These are phyloP conservation scores for Patellifolia procumbens DNA, from an alignment of 179 eudicot genomes.

Conservation along the genomic window DNA sequence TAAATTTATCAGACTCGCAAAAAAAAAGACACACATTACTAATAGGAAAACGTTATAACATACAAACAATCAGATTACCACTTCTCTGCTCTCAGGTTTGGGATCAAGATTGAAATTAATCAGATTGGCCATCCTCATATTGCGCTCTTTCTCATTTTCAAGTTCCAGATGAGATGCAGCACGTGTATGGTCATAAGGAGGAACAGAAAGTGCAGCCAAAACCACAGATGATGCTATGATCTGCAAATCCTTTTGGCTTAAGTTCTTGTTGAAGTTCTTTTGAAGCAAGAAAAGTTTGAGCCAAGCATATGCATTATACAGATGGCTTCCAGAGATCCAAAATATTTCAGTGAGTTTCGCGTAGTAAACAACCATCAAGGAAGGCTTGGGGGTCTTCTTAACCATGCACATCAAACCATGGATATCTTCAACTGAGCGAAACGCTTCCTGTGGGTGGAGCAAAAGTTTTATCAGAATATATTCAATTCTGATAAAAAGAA, in stretches of 20 bases:
- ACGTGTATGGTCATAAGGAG: conserved; percentile 70
- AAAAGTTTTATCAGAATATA: neutral
- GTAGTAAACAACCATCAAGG: conserved; percentile 83
- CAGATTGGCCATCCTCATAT: conserved; percentile 72
- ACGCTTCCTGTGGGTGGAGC: conserved; percentile 68
- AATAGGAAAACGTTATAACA: neutral
- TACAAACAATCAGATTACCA: conserved; percentile 48
- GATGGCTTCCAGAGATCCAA: conserved; percentile 80
- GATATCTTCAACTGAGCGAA: conserved; percentile 91
- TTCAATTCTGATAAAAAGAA: neutral
- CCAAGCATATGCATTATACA: conserved; percentile 95
- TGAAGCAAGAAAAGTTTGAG: conserved; percentile 86
- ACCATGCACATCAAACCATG: conserved; percentile 87
- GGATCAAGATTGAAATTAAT: conserved; percentile 83
- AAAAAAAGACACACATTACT: neutral
- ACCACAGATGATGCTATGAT: conserved; percentile 84
- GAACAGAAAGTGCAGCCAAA: conserved; percentile 78
- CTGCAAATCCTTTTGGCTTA: conserved; percentile 90
- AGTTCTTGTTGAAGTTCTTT: conserved; percentile 82
- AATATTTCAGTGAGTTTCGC: conserved; percentile 88
- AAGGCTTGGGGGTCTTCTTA: conserved; percentile 85
- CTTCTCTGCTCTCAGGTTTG: conserved; percentile 73
- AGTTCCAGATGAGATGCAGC: conserved; percentile 86
- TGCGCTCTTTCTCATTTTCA: conserved; percentile 80
- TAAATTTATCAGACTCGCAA: conserved; percentile 3